Conservation (phyloP, 73 alveolate species). For the Tetrahymena elliotti region DNA sequence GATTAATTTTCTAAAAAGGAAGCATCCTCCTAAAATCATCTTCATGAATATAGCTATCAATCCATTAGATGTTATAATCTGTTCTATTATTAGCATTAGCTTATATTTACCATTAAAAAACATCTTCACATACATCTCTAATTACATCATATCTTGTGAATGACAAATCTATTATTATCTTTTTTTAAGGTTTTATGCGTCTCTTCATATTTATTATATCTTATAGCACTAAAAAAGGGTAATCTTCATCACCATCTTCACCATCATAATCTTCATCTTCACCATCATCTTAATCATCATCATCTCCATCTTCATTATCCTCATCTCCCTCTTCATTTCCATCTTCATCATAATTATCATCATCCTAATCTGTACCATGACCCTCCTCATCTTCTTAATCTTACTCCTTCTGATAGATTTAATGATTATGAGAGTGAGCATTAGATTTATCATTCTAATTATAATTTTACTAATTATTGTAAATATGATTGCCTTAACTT, state of each 20-base stretch:
- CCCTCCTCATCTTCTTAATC: background rate
- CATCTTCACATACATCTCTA: constrained; percentile 33
- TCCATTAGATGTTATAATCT: constrained; percentile 52
- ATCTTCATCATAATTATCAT: background rate
- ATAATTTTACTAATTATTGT: background rate
- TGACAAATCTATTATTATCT: constrained; percentile 16
- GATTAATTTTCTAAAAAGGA: constrained; percentile 45
- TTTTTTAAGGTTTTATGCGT: background rate
- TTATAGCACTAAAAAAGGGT: background rate
- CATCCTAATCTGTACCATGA: background rate
- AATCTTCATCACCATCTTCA: background rate
- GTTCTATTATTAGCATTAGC: constrained; percentile 18
- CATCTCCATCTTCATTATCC: background rate
- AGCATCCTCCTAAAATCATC: constrained; percentile 39
- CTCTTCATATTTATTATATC: background rate
- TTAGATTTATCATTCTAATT: background rate
- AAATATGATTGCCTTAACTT: background rate
- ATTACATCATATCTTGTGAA: constrained; percentile 43
- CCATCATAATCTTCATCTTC: background rate
- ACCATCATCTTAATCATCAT: background rate
- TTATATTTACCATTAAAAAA: constrained; percentile 27
- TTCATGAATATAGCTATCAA: constrained; percentile 26
- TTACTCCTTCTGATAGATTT: background rate
- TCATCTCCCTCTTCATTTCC: background rate
- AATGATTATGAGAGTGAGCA: background rate